These are phyloP conservation scores for Penicillium sp. DNA, from an alignment of 2,329 filamentous ascomycete genomes.

Conservation along the genomic window DNA sequence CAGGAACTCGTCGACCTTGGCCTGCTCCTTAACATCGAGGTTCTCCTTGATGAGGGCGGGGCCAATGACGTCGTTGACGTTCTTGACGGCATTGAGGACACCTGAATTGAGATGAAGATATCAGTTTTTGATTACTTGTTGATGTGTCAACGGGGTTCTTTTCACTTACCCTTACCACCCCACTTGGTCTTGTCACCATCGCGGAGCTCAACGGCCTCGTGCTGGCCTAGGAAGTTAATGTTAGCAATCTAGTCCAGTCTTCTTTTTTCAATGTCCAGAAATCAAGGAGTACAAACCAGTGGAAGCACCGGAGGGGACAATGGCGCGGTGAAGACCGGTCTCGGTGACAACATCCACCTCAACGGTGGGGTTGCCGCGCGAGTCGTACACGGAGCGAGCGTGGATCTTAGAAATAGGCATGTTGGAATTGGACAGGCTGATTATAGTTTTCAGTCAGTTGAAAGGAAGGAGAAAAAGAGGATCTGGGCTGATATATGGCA, in stretches of 20 bases:
- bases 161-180: slow-evolving; percentile 70
- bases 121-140: background rate
- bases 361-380: slow-evolving; percentile 95
- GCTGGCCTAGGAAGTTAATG: slow-evolving; percentile 62
- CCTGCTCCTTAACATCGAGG: slow-evolving; percentile 83
- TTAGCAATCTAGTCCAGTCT: slow-evolving; percentile 20
- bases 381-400: slow-evolving; percentile 97
- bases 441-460: slow-evolving; percentile 29
- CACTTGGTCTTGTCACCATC: slow-evolving; percentile 86
- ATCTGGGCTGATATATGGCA: slow-evolving; percentile 20
- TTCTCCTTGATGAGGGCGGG: slow-evolving; percentile 79
- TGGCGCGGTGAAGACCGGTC: slow-evolving; percentile 94
- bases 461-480: slow-evolving; percentile 18
- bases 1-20: slow-evolving; percentile 78
- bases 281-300: slow-evolving; percentile 65
- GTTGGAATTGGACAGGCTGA: slow-evolving; percentile 43
- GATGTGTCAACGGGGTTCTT: background rate
- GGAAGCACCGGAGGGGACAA: slow-evolving; percentile 94
- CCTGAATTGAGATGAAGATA: slow-evolving; percentile 28
- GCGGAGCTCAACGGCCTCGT: slow-evolving; percentile 88
- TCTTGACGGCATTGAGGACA: slow-evolving; percentile 79
- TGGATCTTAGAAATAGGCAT: slow-evolving; percentile 92
- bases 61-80: slow-evolving; percentile 79
- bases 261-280: background rate
- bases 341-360: slow-evolving; percentile 97